Conservation (phyloP, 2,329 filamentous ascomycete genomes). For the Colletotrichum theobromicola region DNA sequence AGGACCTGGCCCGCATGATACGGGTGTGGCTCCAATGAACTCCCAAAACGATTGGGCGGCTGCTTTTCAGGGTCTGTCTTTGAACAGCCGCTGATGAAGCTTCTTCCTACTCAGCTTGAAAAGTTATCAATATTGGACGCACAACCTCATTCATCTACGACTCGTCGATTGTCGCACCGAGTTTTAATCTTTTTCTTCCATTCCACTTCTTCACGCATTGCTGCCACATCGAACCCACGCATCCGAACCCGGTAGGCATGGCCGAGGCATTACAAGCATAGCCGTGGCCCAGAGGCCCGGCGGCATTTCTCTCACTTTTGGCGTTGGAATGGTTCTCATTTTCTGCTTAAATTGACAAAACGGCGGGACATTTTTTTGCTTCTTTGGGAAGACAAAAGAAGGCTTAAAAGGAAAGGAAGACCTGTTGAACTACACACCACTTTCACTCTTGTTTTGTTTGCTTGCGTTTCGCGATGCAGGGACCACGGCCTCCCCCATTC, state of each 20-base stretch:
- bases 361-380: slow-evolving; percentile 17
- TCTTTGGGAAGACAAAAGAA: slow-evolving; percentile 20
- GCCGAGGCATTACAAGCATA: slow-evolving; percentile 10
- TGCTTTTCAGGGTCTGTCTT: slow-evolving; percentile 73
- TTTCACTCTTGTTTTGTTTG: slow-evolving; percentile 11
- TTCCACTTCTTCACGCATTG: neutral
- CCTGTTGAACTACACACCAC: slow-evolving; percentile 6
- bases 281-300: neutral
- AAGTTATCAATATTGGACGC: neutral
- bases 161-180: neutral
- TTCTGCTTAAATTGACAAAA: slow-evolving; percentile 16
- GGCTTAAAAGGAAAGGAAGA: slow-evolving; percentile 12
- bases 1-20: slow-evolving; percentile 34
- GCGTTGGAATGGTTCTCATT: slow-evolving; percentile 2
- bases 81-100: slow-evolving; percentile 62
- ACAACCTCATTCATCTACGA: neutral
- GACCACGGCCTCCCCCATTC: slow-evolving; percentile 20
- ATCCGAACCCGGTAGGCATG: neutral
- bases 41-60: slow-evolving; percentile 64
- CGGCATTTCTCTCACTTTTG: slow-evolving; percentile 4
- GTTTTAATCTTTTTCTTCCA: neutral
- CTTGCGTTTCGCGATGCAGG: slow-evolving; percentile 28
- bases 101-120: neutral
- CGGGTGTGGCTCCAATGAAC: slow-evolving; percentile 1
- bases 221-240: neutral